phyloP scores from a whole-genome alignment of 2,329 filamentous ascomycete species.

The Leptographium galeiforme region DNA sequence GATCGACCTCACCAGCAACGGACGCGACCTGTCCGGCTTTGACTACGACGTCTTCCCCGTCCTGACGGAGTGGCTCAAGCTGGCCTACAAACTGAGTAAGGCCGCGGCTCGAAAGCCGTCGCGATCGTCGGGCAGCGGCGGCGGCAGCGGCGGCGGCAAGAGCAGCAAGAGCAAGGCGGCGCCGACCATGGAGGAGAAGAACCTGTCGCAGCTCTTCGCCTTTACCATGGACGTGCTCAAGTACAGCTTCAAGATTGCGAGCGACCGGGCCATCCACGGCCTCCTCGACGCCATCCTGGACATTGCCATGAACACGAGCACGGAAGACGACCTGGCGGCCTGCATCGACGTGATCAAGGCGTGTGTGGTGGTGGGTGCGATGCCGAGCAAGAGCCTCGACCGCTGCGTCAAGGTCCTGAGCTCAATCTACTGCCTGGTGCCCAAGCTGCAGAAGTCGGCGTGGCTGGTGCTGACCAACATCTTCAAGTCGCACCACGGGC shows the following conservation, averaged over 20 bases:
- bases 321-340: conserved; percentile 49
- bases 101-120: conserved; percentile 23
- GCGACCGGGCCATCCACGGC: conserved; percentile 44
- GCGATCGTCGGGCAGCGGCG: too few species aligned
- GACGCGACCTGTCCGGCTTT: conserved; percentile 50
- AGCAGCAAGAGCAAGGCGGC: conserved; percentile 20
- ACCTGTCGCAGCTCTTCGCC: conserved; percentile 48
- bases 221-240: conserved; percentile 59
- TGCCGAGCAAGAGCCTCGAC: conserved; percentile 49
- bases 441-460: conserved; percentile 44
- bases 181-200: conserved; percentile 41
- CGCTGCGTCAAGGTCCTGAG: conserved; percentile 58
- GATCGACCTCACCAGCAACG: conserved; percentile 45
- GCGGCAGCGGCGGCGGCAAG: conserved; percentile 18
- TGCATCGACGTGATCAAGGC: conserved; percentile 57
- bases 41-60: conserved; percentile 54
- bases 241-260: conserved; percentile 59
- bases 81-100: conserved; percentile 32
- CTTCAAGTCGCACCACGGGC: conserved; percentile 60
- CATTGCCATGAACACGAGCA: conserved; percentile 56
- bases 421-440: conserved; percentile 56
- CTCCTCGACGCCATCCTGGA: conserved; percentile 49
- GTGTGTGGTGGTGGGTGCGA: conserved; percentile 57
- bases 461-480: conserved; percentile 61
- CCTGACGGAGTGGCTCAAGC: conserved; percentile 45